Base-by-base conservation (phyloP, 2,329 filamentous ascomycete species). In the Aspergillus spinulosporus region DNA sequence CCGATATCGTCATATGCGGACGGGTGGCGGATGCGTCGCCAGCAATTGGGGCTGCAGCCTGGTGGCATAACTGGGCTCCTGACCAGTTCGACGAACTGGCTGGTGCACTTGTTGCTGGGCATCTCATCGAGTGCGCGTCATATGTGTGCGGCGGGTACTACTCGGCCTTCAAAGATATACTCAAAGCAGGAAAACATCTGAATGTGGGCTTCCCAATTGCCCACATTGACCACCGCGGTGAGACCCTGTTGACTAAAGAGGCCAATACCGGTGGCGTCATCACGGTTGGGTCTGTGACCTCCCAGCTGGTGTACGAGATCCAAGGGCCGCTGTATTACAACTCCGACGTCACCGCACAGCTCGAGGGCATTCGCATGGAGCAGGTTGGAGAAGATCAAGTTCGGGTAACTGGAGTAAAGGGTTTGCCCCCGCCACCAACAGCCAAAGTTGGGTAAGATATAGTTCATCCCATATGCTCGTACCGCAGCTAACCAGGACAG, bases 131-230 rank as follows among this genome's bases (percentile, higher is more conserved):
- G 57, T 72, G 71, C 57, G 63, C 44, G 11, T 46, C 44, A 58
- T 73, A 73, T 58, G 67, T 72, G 1, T 66, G 60, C 2, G 70
- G 69, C 8, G 71, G 65, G 7, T 70, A 73, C 56, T 72, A 66
- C 51, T 61, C 65, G 6, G 71, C 67, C 2, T 73, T 73, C 64
- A 71, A 73, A 48, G 50, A 62, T 8, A 57, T 70, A 2, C 48
- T 36, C 3, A 36, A 42, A 15, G 11, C 26, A 8, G 45, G 29
- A 8, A 46, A 46, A 28, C 44, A 46, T 1, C 8, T 57, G 6
- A 55, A 66, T 48, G 7, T 67, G 7, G 64, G 57, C 4, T 69
- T 64, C 49, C 67, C 67, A 0, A 65, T 71, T 43, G 63, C 57
- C 7, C 60, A 63, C 21, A 64, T 70, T 34, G 52, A 59, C 5